These are phyloP conservation scores for Extremus antarcticus DNA, from an alignment of 495 filamentous ascomycete genomes.

Conservation along the genomic window DNA sequence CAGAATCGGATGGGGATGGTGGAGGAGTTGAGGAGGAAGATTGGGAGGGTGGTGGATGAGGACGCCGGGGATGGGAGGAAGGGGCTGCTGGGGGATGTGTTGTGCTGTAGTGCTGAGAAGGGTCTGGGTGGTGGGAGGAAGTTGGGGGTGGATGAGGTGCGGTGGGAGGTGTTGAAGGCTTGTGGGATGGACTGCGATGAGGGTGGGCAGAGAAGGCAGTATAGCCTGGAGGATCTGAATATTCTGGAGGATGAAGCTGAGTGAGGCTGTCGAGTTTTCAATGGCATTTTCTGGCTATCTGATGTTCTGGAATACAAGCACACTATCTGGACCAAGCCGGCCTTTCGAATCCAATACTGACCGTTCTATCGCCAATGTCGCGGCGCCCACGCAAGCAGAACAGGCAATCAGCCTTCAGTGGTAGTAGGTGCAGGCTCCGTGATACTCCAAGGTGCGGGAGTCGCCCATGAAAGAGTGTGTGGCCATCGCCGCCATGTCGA, in stretches of 20 bases:
- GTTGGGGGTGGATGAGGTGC: constrained; percentile 25
- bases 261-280: neutral
- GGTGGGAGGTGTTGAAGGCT: constrained; percentile 27
- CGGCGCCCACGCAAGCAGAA: too few relatives aligned
- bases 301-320: neutral
- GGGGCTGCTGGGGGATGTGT: constrained; percentile 12
- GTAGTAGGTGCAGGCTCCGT: too few relatives aligned
- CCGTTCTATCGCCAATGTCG: too few relatives aligned
- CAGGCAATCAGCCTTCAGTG: too few relatives aligned
- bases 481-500: neutral
- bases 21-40: constrained; percentile 6
- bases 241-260: constrained; percentile 3
- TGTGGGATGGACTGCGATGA: constrained; percentile 25
- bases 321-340: too few relatives aligned
- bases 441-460: too few relatives aligned
- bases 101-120: constrained; percentile 24
- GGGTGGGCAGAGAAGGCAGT: constrained; percentile 7
- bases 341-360: too few relatives aligned
- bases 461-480: too few relatives aligned
- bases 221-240: constrained; percentile 3
- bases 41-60: constrained; percentile 13
- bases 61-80: constrained; percentile 11
- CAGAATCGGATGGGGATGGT: constrained; percentile 8
- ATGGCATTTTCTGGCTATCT: neutral
- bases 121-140: constrained; percentile 13